Base-by-base conservation (phyloP, 768 basidiomycete genomes). In the Flagelloscypha sp. region DNA sequence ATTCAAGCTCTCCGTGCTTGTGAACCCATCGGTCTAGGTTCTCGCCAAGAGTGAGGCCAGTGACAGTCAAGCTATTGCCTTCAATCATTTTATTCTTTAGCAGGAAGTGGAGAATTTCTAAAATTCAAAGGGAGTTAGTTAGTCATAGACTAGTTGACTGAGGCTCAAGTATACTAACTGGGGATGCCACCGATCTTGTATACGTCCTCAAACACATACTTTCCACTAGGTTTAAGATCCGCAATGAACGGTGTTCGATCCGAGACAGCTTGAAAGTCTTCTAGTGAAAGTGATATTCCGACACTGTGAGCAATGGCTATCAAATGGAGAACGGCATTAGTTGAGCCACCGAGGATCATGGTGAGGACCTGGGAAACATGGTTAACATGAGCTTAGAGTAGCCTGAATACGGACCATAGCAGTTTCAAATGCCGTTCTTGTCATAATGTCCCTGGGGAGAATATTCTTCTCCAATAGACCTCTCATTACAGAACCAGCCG, bases 131-230 rank as follows among this genome's bases (percentile, higher is more conserved):
- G 22, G 21, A 13, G 7, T 9, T 11, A 17, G 25, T 20, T 19
- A 16, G 13, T 7, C 7, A 34, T 32, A 18, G 12, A 32, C 16
- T 36, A 27, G 13, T 27, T 27, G 25, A 27, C 15, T 9, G 25
- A 41, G 24, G 33, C 32, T 40, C 18, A 27, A 28, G 12, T 13
- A 32, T 7, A 66, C 84, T 43, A 60, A 94, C 92, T 85, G 4
- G 95, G 94, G 47, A 93, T 92, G 38, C 94, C 95, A 36, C 95
- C 95, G 39, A 98, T 80, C 57, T 84, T 87, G 72, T 87, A 79
- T 7, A 99, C 78, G 52, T 98, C 87, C 60, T 93, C 92, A 90
- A 98, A 95, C 48, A 98, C 88, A 68, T 97, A 98, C 61, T 92
- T 92, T 24, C 95, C 95, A 44, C 87, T 90, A 1, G 95, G 95